Conservation (phyloP, 345 rosid species). For the Hibiscus mutabilis region DNA sequence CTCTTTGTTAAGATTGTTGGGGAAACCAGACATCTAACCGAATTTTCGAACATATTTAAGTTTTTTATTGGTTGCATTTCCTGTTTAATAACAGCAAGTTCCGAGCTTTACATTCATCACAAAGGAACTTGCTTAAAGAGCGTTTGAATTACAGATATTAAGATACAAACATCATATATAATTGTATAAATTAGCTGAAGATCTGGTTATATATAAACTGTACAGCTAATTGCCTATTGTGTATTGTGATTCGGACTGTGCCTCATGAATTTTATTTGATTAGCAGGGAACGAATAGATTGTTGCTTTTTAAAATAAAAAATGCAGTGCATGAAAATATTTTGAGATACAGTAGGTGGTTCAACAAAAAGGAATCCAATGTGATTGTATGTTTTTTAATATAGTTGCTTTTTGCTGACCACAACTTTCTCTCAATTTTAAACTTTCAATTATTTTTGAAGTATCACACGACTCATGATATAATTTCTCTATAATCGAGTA, state of each 20-base stretch:
- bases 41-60: neutral
- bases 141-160: too few species aligned
- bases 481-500: too few species aligned
- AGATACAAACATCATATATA: too few species aligned
- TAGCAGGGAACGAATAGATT: neutral
- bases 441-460: neutral
- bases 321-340: neutral
- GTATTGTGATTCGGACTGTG: too few species aligned
- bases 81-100: neutral
- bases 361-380: slow-evolving; percentile 13
- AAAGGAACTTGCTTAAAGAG: too few species aligned
- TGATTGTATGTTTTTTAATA: too few species aligned
- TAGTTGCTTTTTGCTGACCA: neutral
- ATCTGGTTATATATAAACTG: too few species aligned
- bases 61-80: neutral
- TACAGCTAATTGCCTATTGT: too few species aligned
- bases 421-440: neutral
- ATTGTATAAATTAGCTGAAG: too few species aligned
- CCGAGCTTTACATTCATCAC: neutral
- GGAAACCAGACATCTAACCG: neutral
- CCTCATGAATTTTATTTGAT: too few species aligned
- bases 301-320: neutral
- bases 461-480: too few species aligned
- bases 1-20: neutral
- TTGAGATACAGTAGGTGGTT: slow-evolving; percentile 1